Base-by-base conservation (phyloP, 2,329 filamentous ascomycete species). In the Tolypocladium sp. region DNA sequence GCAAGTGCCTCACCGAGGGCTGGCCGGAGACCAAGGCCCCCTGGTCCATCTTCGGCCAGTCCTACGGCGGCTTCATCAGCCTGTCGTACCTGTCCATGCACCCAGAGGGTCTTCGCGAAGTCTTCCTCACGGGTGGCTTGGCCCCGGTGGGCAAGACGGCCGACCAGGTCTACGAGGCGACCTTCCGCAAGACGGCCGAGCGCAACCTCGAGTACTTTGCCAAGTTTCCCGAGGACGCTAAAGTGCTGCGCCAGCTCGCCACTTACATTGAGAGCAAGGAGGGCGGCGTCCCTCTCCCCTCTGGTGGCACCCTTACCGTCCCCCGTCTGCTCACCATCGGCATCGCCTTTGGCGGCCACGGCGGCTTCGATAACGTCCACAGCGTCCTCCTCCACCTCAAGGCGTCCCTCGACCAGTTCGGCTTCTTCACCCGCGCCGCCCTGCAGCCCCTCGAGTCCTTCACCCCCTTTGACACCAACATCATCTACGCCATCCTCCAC, bases 1-100 rank as follows among this genome's bases (percentile, higher is more conserved):
- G 93, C 6, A 82, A 86, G 66, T 87, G 82, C 44, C 77, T 97
- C 58, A 94, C 89, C 0, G 76, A 79, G 6, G 84, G 86, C 57
- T 89, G 86, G 66, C 85, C 89, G 0, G 77, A 82, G 27, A 83
- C 88, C 55, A 86, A 89, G 69, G 83, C 86, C 70, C 86, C 87
- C 70, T 97, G 92, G 93, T 89, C 86, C 60, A 82, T 94, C 37
- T 88, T 96, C 62, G 93, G 93, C 10, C 93, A 97, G 75, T 92
- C 88, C 20, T 97, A 96, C 72, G 93, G 93, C 44, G 93, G 93
- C 1, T 97, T 96, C 73, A 90, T 92, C 68, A 82, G 81, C 55
- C 79, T 91, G 40, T 93, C 89, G 9, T 97, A 97, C 71, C 82
- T 97, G 20, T 94, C 89, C 2, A 86, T 90, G 70, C 87, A 84